A percentile compares a stretch with the other conserved stretches of the same genome.
These are phyloP conservation scores for Cryptococcus maquisensis DNA, from an alignment of 1,284 basidiomycete species.

Conservation along the genomic window DNA sequence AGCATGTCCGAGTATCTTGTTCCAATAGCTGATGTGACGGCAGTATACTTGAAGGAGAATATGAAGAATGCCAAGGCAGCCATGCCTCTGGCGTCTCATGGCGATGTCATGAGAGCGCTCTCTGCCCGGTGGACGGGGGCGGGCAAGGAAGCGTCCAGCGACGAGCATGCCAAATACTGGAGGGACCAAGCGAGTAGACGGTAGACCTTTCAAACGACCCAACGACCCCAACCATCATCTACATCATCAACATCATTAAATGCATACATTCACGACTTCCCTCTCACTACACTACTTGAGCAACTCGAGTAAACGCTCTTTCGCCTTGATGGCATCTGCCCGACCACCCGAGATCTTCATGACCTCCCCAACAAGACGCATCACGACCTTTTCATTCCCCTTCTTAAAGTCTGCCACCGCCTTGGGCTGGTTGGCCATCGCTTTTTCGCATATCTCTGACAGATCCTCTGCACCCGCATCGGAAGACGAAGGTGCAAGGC, in stretches of 20 bases:
- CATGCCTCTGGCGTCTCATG: slow-evolving; percentile 31
- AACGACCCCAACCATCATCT: neutral
- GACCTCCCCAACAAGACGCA: slow-evolving; percentile 81
- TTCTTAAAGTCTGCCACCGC: slow-evolving; percentile 66
- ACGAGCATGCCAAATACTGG: slow-evolving; percentile 30
- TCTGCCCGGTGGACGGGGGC: slow-evolving; percentile 36
- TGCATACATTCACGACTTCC: slow-evolving; percentile 1
- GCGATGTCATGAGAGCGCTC: slow-evolving; percentile 43
- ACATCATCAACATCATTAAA: neutral
- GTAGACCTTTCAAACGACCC: neutral
- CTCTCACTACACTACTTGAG: slow-evolving; percentile 14
- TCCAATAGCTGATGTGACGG: neutral
- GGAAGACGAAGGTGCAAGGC: slow-evolving; percentile 15
- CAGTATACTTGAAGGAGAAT: slow-evolving; percentile 41
- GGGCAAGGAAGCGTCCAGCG: slow-evolving; percentile 14
- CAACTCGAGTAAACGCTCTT: slow-evolving; percentile 36
- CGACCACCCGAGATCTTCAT: slow-evolving; percentile 80
- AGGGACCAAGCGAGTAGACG: slow-evolving; percentile 1
- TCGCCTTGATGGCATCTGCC: slow-evolving; percentile 58
- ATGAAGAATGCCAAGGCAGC: slow-evolving; percentile 40
- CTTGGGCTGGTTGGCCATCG: slow-evolving; percentile 63
- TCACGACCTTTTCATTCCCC: slow-evolving; percentile 77
- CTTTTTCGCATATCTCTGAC: slow-evolving; percentile 58
- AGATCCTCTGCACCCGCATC: slow-evolving; percentile 43
- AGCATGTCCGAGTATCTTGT: neutral